phyloP scores from a whole-genome alignment of 2,329 filamentous ascomycete species.

The Talaromyces pinophilus region DNA sequence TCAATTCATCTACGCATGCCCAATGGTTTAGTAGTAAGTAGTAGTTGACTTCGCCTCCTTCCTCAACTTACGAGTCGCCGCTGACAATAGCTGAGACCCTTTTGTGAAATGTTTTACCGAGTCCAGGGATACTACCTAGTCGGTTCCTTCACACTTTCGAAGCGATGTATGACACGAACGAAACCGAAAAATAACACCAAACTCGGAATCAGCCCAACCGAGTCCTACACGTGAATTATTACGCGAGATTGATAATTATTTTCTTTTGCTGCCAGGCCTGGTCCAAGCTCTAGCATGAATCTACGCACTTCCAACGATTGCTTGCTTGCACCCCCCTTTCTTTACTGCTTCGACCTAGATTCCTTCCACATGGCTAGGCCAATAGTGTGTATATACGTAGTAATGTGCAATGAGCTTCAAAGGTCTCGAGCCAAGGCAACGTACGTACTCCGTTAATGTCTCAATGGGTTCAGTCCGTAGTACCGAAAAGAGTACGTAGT shows the following conservation, averaged over 20 bases:
- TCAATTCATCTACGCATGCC: not conserved
- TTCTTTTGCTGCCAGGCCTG: not conserved
- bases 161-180: not conserved
- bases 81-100: not conserved
- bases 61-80: not conserved
- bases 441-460: not conserved
- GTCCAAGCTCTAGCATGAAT: not conserved
- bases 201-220: not conserved
- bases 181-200: not conserved
- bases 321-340: not conserved
- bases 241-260: not conserved
- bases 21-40: not conserved
- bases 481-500: not conserved
- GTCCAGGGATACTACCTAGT: not conserved
- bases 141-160: not conserved
- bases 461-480: not conserved
- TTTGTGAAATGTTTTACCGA: not conserved
- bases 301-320: not conserved
- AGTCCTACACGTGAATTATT: constrained; percentile 5
- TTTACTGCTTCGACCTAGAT: constrained; percentile 2
- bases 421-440: not conserved
- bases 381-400: not conserved
- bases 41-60: not conserved
- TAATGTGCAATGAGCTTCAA: not conserved
- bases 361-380: constrained; percentile 6